Evolutionary conservation across 73 alveolate species (phyloP).

Genomic region (Paramecium sonneborni): DNA sequence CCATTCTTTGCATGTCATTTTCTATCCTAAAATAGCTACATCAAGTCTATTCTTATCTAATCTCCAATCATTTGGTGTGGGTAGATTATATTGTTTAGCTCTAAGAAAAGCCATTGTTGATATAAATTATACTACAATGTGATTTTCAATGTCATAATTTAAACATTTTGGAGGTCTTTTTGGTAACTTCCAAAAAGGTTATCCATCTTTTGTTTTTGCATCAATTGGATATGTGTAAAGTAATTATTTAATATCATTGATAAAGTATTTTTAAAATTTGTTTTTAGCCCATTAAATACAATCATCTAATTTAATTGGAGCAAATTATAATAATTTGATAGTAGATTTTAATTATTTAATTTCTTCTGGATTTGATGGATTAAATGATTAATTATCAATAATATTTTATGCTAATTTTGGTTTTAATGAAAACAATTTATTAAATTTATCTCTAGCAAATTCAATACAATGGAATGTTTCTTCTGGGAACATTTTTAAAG

Average conservation of each 20-base stretch:
- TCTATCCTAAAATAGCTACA: background rate
- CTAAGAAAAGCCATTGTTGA: conserved; percentile 84
- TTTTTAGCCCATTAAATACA: conserved; percentile 83
- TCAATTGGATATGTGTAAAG: background rate
- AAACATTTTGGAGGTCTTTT: conserved; percentile 90
- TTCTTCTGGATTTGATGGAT: conserved; percentile 75
- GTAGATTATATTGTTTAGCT: conserved; percentile 76
- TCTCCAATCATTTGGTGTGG: conserved; percentile 55
- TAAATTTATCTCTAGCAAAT: conserved; percentile 95
- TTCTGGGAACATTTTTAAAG: conserved; percentile 97
- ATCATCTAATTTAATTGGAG: conserved; percentile 79
- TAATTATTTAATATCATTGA: background rate
- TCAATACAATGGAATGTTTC: conserved; percentile 96
- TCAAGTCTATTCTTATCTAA: background rate
- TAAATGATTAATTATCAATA: conserved; percentile 74
- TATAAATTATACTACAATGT: conserved; percentile 75
- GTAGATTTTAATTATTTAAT: conserved; percentile 74
- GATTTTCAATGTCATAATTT: conserved; percentile 75
- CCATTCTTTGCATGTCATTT: conserved; percentile 76
- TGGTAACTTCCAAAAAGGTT: conserved; percentile 82
- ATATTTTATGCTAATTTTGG: conserved; percentile 79
- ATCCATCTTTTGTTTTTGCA: background rate
- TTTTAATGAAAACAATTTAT: conserved; percentile 82
- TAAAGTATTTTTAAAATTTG: conserved; percentile 69
- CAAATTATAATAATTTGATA: conserved; percentile 70